phyloP scores from a whole-genome alignment of 768 basidiomycete genomes.

The Boletus reticuloceps region DNA sequence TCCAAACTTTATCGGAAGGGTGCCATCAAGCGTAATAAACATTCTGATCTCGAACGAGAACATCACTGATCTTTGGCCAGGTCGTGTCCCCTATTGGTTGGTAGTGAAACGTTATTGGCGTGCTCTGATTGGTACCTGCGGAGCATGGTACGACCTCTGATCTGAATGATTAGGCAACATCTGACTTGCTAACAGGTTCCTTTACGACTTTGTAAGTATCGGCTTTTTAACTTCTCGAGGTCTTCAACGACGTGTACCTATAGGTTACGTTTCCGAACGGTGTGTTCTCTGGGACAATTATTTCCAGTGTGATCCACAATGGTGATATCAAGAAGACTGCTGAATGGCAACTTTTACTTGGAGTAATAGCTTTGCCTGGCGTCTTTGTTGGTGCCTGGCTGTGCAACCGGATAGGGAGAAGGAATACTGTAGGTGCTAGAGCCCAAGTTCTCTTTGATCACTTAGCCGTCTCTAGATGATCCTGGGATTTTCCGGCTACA shows the following conservation, averaged over 20 bases:
- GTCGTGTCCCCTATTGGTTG: slow-evolving; percentile 57
- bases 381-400: slow-evolving; percentile 48
- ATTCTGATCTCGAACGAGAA: background rate
- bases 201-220: slow-evolving; percentile 59
- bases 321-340: slow-evolving; percentile 57
- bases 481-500: slow-evolving; percentile 65
- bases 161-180: background rate
- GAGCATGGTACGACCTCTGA: slow-evolving; percentile 51
- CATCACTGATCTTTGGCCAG: slow-evolving; percentile 30
- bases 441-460: background rate
- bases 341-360: slow-evolving; percentile 69
- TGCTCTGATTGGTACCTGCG: slow-evolving; percentile 66
- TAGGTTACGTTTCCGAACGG: slow-evolving; percentile 73
- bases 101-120: slow-evolving; percentile 66
- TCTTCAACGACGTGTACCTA: background rate
- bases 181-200: slow-evolving; percentile 44
- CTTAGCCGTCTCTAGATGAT: slow-evolving; percentile 47
- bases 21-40: slow-evolving; percentile 57
- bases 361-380: slow-evolving; percentile 61
- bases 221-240: background rate
- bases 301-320: slow-evolving; percentile 60
- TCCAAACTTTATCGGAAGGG: slow-evolving; percentile 59
- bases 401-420: slow-evolving; percentile 53
- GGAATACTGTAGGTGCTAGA: slow-evolving; percentile 46
- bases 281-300: slow-evolving; percentile 66